Conservation (phyloP, 768 basidiomycete genomes). For the Panaeolus papilionaceus region DNA sequence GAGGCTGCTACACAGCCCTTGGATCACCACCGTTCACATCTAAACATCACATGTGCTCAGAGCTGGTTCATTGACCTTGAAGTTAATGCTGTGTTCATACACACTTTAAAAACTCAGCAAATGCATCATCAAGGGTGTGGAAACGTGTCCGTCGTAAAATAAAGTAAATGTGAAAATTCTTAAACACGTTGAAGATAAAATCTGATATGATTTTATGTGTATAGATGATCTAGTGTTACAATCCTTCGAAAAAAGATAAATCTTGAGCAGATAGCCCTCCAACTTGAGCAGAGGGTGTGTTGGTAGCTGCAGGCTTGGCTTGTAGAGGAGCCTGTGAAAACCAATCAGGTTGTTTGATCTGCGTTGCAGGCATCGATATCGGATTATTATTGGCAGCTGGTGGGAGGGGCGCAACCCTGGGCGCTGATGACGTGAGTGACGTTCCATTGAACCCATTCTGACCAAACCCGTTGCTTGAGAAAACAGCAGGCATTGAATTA, state of each 20-base stretch:
- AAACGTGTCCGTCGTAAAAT: neutral
- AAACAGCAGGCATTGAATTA: slow-evolving; percentile 14
- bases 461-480: slow-evolving; percentile 11
- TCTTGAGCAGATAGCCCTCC: slow-evolving; percentile 83
- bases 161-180: neutral
- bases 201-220: neutral
- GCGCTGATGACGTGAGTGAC: neutral
- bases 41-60: too few species aligned
- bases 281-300: slow-evolving; percentile 29
- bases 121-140: neutral
- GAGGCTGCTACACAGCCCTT: neutral
- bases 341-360: slow-evolving; percentile 19
- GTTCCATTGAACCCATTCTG: neutral
- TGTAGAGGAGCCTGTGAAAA: neutral
- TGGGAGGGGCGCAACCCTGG: neutral
- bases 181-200: neutral
- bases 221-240: slow-evolving; percentile 25
- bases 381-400: slow-evolving; percentile 9
- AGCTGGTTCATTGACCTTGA: too few species aligned
- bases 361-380: neutral
- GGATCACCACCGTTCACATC: neutral
- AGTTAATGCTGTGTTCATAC: too few species aligned
- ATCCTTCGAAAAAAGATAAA: slow-evolving; percentile 86
- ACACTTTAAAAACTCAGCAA: too few species aligned
- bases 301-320: slow-evolving; percentile 22